phyloP scores from a whole-genome alignment of 352 stramenopile genomes.

The Phytophthora lateralis region DNA sequence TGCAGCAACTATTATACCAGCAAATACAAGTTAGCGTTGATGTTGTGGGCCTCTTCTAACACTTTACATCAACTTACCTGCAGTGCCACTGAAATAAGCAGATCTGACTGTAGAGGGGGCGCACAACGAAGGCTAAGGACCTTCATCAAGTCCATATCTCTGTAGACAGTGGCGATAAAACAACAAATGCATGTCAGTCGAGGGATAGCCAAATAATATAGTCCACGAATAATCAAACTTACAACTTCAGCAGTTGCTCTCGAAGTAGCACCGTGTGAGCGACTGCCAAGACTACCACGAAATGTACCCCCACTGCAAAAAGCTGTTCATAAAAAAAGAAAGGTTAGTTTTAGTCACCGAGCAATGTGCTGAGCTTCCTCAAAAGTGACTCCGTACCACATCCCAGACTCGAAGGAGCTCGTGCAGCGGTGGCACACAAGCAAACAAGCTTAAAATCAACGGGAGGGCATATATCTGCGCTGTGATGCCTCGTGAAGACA shows the following conservation, averaged over 20 bases:
- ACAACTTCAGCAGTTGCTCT: conserved; percentile 82
- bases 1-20: conserved; percentile 76
- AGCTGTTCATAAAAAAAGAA: conserved; percentile 45
- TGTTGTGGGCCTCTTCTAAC: not conserved
- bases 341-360: not conserved
- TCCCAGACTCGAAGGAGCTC: conserved; percentile 92
- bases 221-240: conserved; percentile 12
- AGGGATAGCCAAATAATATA: not conserved
- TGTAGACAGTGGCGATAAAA: conserved; percentile 21
- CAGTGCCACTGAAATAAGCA: conserved; percentile 85
- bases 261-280: conserved; percentile 89
- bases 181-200: not conserved
- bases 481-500: conserved; percentile 76
- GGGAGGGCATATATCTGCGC: conserved; percentile 89
- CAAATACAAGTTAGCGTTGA: not conserved
- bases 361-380: not conserved
- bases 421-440: conserved; percentile 87
- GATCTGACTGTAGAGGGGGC: conserved; percentile 79
- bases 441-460: conserved; percentile 90
- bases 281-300: conserved; percentile 90
- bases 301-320: conserved; percentile 92
- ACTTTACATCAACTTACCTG: conserved; percentile 39
- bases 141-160: conserved; percentile 90
- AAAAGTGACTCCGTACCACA: conserved; percentile 54
- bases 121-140: conserved; percentile 85